Percentiles rank a stretch among this genome's conserved stretches.
Conservation (phyloP, 2,329 filamentous ascomycete genomes). For the Arthrobotrys entomopaga region DNA sequence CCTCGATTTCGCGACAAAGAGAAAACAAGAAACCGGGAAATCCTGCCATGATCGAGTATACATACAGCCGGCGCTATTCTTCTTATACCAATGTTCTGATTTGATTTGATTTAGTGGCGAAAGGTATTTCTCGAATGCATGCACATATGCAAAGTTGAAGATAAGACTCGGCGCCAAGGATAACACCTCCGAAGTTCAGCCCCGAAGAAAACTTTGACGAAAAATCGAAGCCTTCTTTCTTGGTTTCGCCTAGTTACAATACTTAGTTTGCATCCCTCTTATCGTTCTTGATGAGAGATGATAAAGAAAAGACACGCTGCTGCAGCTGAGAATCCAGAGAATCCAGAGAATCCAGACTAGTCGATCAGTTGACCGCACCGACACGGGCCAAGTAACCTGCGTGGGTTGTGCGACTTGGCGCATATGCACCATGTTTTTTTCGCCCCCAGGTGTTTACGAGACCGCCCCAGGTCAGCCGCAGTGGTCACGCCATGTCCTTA, state of each 20-base stretch:
- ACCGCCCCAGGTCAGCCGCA: slow-evolving; percentile 42
- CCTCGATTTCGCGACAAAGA: too few relatives aligned
- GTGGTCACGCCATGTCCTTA: slow-evolving; percentile 1
- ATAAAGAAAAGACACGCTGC: slow-evolving; percentile 23
- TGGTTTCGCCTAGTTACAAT: slow-evolving; percentile 10
- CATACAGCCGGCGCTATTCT: neutral
- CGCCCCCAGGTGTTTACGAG: neutral
- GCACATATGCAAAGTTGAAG: too few relatives aligned
- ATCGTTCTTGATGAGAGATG: neutral
- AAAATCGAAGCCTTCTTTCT: slow-evolving; percentile 2
- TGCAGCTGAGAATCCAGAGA: slow-evolving; percentile 11
- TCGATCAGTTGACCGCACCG: slow-evolving; percentile 1
- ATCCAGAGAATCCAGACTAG: neutral
- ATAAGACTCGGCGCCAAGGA: neutral
- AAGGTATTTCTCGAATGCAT: neutral
- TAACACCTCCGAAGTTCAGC: slow-evolving; percentile 7
- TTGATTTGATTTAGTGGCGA: neutral
- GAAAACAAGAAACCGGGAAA: too few relatives aligned
- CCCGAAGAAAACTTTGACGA: neutral
- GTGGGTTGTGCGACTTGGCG: slow-evolving; percentile 41
- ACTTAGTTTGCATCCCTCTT: slow-evolving; percentile 7
- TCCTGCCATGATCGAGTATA: too few relatives aligned
- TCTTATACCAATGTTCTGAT: slow-evolving; percentile 11
- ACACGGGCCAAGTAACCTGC: slow-evolving; percentile 7
- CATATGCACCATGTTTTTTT: slow-evolving; percentile 6